Conservation (phyloP, 1,284 basidiomycete genomes). For the Takashimella koratensis region DNA sequence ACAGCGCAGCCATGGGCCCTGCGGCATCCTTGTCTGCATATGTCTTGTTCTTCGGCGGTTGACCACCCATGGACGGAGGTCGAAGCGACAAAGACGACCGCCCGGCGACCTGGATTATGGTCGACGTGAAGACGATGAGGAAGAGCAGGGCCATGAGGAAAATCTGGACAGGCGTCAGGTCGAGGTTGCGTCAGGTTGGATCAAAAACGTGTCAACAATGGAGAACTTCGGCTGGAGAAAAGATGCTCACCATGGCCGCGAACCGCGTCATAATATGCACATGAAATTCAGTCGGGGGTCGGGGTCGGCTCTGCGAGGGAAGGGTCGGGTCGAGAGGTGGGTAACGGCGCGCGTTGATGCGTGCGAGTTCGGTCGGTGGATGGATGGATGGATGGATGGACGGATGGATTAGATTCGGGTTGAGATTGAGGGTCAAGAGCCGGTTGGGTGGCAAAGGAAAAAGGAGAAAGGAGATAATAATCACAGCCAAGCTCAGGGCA, state of each 20-base stretch:
- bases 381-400: no score
- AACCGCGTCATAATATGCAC: not conserved
- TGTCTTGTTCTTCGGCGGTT: not conserved
- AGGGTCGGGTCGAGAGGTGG: no score
- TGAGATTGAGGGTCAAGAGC: no score
- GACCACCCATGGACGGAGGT: not conserved
- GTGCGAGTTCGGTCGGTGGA: no score
- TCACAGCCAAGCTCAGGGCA: no score
- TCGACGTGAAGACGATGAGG: not conserved
- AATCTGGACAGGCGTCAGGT: not conserved
- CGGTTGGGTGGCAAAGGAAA: no score
- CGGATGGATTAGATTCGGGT: no score
- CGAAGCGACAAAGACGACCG: not conserved
- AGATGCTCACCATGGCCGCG: not conserved
- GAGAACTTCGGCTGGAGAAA: not conserved
- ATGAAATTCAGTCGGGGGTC: no score
- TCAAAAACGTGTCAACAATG: not conserved
- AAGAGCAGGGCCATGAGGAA: not conserved
- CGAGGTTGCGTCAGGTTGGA: not conserved
- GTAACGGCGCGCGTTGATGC: no score
- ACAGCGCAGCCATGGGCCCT: conserved; percentile 25
- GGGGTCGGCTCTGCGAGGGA: no score
- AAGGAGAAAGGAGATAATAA: no score
- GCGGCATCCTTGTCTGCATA: not conserved
- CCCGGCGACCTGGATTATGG: not conserved